Evolutionary conservation across 2,329 filamentous ascomycete species (phyloP), one percentile per base, ranked within the genome.

Genomic region (Dothiorella sarmentorum): DNA sequence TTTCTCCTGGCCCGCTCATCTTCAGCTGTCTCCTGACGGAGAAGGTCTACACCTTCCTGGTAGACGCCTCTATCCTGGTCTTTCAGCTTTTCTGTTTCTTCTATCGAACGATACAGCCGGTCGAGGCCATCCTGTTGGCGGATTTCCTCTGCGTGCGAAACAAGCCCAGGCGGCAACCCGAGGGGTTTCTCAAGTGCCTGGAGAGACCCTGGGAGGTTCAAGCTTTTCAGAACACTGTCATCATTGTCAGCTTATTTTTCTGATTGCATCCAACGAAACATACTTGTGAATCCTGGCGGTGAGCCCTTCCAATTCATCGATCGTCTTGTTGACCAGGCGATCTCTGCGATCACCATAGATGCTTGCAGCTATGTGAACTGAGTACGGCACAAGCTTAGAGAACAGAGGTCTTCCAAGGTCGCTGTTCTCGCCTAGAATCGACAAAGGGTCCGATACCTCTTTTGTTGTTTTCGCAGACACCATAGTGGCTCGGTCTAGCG

Each of bases 151-250:
- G 93, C 93, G 66, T 97, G 94, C 20, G 94, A 90, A 2, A 91
- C 83, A 2, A 99, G 76, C 15, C 85, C 89, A 0, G 91, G 90
- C 0, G 94, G 94, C 3, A 99, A 75, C 0, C 94, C 94, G 0
- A 99, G 80, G 0, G 94, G 94, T 70, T 97, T 97, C 70, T 99
- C 94, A 1, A 97, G 80, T 0, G 94, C 94, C 71, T 99, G 94
- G 3, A 99, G 76, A 1, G 93, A 96, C 0, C 94, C 94, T 0
- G 94, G 94, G 0, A 99, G 82, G 60, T 95, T 94, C 13, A 97
- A 78, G 0, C 88, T 92, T 17, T 89, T 85, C 20, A 97, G 76
- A 0, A 92, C 71, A 61, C 75, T 78, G 49, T 66, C 57, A 68
- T 65, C 17, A n/a, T 17, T 17, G 13, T 59, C 57, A 60, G 43